Conservation (phyloP, 345 rosid genomes). For the Rhizophora apiculata region DNA sequence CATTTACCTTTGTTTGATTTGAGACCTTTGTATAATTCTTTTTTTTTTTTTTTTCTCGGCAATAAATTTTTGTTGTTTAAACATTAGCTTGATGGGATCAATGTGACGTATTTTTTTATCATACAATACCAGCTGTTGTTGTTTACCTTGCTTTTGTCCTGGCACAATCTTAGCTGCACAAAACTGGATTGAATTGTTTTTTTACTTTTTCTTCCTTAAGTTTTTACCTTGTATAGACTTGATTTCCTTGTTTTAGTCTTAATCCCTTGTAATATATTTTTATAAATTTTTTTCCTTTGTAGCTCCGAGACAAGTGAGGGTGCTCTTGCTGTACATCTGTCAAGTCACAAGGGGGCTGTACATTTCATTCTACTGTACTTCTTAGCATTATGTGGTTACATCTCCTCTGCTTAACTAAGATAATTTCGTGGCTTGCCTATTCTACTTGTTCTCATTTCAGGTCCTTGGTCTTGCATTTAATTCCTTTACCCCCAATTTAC, state of each 20-base stretch:
- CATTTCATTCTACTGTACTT: conserved; percentile 34
- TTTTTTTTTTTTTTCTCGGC: not conserved
- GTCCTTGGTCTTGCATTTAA: conserved; percentile 99
- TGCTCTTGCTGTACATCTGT: conserved; percentile 68
- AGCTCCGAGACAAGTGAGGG: conserved; percentile 64
- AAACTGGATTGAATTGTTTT: no score
- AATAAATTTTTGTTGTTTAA: not conserved
- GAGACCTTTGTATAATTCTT: not conserved
- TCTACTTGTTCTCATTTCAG: conserved; percentile 34
- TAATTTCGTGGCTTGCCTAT: conserved; percentile 8
- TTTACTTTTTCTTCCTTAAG: not conserved
- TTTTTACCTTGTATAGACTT: not conserved
- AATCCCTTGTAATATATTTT: not conserved
- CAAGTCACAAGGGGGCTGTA: conserved; percentile 91
- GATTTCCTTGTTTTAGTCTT: not conserved
- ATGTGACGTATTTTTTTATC: not conserved
- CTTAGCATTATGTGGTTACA: not conserved
- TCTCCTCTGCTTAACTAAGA: not conserved
- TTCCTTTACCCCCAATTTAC: conserved; percentile 62
- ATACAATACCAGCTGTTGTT: not conserved
- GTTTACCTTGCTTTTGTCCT: no score
- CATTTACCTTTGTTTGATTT: not conserved
- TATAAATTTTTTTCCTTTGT: conserved; percentile 9
- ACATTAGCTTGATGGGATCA: not conserved
- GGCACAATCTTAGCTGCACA: no score